Evolutionary conservation across 202 grass and related monocot species (phyloP).

Genomic region (Thinopyrum obtusiflorum): DNA sequence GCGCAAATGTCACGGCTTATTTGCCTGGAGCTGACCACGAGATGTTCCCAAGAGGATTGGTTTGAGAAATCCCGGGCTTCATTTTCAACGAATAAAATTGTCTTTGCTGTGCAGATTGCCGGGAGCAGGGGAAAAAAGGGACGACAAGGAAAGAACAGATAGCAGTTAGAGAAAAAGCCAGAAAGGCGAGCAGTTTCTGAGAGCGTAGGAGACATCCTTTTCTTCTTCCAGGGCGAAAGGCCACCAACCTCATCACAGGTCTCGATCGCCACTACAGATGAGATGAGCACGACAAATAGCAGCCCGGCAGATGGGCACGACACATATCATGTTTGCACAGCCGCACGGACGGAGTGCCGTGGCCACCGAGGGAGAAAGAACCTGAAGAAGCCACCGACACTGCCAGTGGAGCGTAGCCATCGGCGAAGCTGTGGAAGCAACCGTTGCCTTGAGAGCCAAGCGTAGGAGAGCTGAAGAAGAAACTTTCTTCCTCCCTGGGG

Average conservation of each 20-base stretch:
- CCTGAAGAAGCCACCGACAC: not conserved
- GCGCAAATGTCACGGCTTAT: not conserved
- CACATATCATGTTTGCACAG: not conserved
- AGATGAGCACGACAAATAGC: not conserved
- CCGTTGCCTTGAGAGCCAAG: not conserved
- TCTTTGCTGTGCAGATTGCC: not conserved
- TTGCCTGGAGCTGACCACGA: not conserved
- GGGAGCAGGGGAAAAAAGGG: not conserved
- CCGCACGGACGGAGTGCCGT: not conserved
- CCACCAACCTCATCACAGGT: constrained; percentile 18
- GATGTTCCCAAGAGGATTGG: not conserved
- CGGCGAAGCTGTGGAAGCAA: constrained; percentile 19
- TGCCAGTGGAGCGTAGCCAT: constrained; percentile 17
- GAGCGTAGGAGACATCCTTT: not conserved
- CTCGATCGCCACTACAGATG: not conserved
- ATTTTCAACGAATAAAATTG: not conserved
- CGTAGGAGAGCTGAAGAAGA: not conserved
- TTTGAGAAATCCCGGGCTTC: not conserved
- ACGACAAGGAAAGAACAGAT: not conserved
- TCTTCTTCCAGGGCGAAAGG: constrained; percentile 28
- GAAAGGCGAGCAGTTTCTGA: not conserved
- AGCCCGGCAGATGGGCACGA: not conserved
- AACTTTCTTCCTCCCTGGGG: not conserved
- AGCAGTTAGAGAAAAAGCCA: constrained; percentile 14
- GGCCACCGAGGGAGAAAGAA: not conserved